phyloP scores from a whole-genome alignment of 495 filamentous ascomycete species.

The Hypoxylon intermedium region DNA sequence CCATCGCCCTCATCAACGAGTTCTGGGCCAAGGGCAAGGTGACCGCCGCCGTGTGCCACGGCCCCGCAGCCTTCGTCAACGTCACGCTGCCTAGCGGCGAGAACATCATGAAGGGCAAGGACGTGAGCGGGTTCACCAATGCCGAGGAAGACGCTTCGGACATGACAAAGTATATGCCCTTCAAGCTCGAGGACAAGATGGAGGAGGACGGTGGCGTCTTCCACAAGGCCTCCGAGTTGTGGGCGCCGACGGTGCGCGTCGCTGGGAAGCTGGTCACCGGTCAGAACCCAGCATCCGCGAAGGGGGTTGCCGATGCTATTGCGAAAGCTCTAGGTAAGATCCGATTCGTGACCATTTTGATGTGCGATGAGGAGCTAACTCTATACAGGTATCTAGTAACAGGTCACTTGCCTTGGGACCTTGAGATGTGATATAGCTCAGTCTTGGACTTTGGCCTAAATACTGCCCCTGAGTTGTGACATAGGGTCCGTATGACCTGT shows the following conservation, averaged over 20 bases:
- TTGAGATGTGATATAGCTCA: too few relatives aligned
- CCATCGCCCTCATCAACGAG: constrained; percentile 58
- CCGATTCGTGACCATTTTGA: not conserved
- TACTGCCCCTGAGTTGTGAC: too few relatives aligned
- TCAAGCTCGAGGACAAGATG: constrained; percentile 63
- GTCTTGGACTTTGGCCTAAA: too few relatives aligned
- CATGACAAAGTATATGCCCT: constrained; percentile 58
- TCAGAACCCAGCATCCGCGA: constrained; percentile 66
- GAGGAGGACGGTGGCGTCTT: constrained; percentile 54
- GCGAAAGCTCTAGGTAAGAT: constrained; percentile 2
- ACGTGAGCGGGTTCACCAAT: constrained; percentile 66
- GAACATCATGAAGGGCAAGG: constrained; percentile 55
- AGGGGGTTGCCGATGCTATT: constrained; percentile 51
- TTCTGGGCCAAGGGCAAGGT: constrained; percentile 63
- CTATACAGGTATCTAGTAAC: not conserved
- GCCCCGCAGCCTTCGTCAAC: constrained; percentile 60
- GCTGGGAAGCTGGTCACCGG: constrained; percentile 64
- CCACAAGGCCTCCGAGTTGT: constrained; percentile 60
- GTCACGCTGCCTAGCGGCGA: constrained; percentile 58
- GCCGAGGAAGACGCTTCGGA: constrained; percentile 59
- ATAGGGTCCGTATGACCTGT: too few relatives aligned
- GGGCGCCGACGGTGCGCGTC: constrained; percentile 61
- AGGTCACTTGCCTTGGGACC: too few relatives aligned
- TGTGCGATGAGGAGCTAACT: not conserved
- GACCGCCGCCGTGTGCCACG: constrained; percentile 66